Conservation (phyloP, 192 early-diverging fungal species). For the Coemansia sp. region DNA sequence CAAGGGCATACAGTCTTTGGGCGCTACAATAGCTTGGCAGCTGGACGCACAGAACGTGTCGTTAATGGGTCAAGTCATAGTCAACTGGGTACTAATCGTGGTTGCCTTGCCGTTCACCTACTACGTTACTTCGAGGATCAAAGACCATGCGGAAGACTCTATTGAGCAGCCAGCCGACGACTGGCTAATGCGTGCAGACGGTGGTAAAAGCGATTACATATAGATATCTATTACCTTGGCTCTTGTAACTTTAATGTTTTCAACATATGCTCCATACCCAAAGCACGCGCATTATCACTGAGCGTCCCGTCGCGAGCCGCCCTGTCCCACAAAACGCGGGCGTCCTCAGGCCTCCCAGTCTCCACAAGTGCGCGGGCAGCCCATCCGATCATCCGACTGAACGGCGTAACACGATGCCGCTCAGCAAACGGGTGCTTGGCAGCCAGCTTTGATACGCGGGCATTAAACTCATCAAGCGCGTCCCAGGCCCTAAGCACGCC, state of each 20-base stretch:
- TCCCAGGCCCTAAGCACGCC: conserved; percentile 32
- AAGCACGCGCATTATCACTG: not conserved
- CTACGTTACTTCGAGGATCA: conserved; percentile 40
- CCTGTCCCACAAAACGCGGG: conserved; percentile 26
- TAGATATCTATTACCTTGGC: no score
- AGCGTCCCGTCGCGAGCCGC: conserved; percentile 15
- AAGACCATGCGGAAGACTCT: conserved; percentile 9
- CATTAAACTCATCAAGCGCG: conserved; percentile 22
- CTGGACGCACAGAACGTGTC: conserved; percentile 59
- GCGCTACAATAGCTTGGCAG: conserved; percentile 68
- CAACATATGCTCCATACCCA: conserved; percentile 27
- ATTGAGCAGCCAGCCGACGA: conserved; percentile 14
- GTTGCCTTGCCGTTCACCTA: conserved; percentile 54
- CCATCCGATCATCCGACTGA: conserved; percentile 44
- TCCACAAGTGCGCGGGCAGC: conserved; percentile 15
- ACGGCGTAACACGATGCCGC: conserved; percentile 15
- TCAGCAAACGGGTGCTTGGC: not conserved
- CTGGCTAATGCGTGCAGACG: conserved; percentile 13
- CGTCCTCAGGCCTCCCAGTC: conserved; percentile 8
- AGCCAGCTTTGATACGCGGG: conserved; percentile 11
- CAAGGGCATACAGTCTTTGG: conserved; percentile 81
- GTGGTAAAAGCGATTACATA: not conserved
- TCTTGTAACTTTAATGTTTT: not conserved
- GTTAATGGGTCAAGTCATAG: conserved; percentile 52
- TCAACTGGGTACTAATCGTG: conserved; percentile 56